phyloP scores from a whole-genome alignment of 768 basidiomycete genomes.

The Glaciozyma antarctica region DNA sequence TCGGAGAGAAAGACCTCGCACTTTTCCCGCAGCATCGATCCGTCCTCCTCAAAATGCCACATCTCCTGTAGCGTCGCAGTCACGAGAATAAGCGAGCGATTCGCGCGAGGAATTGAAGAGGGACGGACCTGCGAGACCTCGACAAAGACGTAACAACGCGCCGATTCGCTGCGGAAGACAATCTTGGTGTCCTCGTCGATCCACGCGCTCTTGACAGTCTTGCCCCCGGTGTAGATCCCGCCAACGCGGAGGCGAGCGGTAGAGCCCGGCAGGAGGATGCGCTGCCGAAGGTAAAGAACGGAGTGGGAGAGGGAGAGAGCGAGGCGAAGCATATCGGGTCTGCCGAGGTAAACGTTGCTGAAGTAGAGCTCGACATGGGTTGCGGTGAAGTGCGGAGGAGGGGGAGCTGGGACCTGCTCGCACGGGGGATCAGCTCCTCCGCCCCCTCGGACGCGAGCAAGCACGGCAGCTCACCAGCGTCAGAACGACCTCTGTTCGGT shows the following conservation, averaged over 20 bases:
- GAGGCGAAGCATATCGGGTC: slow-evolving; percentile 94
- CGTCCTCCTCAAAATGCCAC: slow-evolving; percentile 94
- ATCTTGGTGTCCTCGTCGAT: slow-evolving; percentile 75
- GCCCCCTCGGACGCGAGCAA: not conserved
- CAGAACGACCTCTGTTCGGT: slow-evolving; percentile 60
- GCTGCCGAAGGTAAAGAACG: slow-evolving; percentile 74
- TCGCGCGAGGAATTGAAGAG: not conserved
- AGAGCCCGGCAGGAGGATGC: slow-evolving; percentile 71
- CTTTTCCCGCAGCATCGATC: slow-evolving; percentile 77
- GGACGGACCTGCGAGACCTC: slow-evolving; percentile 62
- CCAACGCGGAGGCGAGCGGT: slow-evolving; percentile 69
- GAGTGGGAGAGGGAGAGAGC: slow-evolving; percentile 69
- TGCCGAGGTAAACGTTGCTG: slow-evolving; percentile 58
- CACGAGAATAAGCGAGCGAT: too few species aligned
- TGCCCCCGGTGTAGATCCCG: slow-evolving; percentile 50
- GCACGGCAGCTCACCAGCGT: slow-evolving; percentile 50
- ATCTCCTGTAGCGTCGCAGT: slow-evolving; percentile 51
- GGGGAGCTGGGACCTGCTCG: slow-evolving; percentile 24
- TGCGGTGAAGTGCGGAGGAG: slow-evolving; percentile 46
- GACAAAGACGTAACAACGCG: slow-evolving; percentile 85
- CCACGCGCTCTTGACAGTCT: slow-evolving; percentile 49
- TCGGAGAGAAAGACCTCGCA: slow-evolving; percentile 91
- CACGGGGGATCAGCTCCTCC: slow-evolving; percentile 3
- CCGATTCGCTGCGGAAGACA: slow-evolving; percentile 80
- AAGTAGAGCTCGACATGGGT: slow-evolving; percentile 83